Evolutionary conservation across 345 rosid genomes (phyloP).

Genomic region (Stellera chamaejasme): DNA sequence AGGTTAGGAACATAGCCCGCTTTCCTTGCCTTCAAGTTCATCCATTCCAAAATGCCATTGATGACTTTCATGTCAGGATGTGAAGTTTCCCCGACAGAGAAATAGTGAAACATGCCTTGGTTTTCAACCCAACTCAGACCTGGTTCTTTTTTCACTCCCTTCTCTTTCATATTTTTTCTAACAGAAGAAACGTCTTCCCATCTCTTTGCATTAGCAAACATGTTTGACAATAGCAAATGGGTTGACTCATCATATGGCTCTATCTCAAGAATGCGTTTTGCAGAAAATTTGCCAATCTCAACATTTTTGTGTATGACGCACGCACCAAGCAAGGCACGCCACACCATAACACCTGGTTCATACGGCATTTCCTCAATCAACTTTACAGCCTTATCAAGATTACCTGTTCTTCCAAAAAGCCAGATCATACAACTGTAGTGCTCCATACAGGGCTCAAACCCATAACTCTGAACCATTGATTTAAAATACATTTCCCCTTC

Average conservation of each 20-base stretch:
- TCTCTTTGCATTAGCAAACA: conserved; percentile 57
- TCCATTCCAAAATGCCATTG: conserved; percentile 78
- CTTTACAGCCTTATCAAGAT: conserved; percentile 55
- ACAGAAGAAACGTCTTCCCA: conserved; percentile 60
- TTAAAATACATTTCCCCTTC: conserved; percentile 58
- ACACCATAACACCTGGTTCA: conserved; percentile 61
- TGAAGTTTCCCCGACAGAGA: conserved; percentile 49
- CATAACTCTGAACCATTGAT: conserved; percentile 58
- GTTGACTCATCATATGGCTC: conserved; percentile 72
- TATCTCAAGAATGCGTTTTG: conserved; percentile 49
- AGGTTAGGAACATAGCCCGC: conserved; percentile 57
- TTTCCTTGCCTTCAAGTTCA: conserved; percentile 55
- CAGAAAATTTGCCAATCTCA: conserved; percentile 54
- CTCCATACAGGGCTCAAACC: conserved; percentile 63
- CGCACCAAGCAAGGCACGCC: conserved; percentile 90
- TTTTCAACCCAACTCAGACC: conserved; percentile 90
- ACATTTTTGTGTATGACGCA: conserved; percentile 60
- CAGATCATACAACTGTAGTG: conserved; percentile 83
- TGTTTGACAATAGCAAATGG: conserved; percentile 66
- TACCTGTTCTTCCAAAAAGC: conserved; percentile 75
- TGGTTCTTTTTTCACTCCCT: conserved; percentile 68
- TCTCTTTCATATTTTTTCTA: conserved; percentile 61
- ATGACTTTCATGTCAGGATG: conserved; percentile 69
- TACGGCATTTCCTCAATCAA: conserved; percentile 58
- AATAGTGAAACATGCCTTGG: conserved; percentile 57